Conservation (phyloP, 768 basidiomycete genomes). For the Strobilomyces dryophilus region DNA sequence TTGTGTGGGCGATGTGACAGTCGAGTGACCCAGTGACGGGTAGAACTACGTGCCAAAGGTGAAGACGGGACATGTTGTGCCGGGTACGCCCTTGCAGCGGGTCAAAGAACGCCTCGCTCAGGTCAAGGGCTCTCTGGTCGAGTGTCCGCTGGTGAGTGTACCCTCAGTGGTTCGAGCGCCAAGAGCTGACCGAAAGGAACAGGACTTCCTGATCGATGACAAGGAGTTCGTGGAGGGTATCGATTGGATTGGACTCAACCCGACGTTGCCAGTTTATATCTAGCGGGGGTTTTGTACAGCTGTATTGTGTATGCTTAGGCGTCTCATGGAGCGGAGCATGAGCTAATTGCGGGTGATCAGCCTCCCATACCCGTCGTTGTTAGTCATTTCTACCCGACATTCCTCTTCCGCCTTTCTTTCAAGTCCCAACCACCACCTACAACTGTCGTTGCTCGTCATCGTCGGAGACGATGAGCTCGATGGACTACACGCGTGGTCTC, state of each 20-base stretch:
- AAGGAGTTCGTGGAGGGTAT: conserved; percentile 64
- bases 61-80: conserved; percentile 77
- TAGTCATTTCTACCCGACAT: not conserved
- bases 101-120: conserved; percentile 72
- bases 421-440: conserved; percentile 8
- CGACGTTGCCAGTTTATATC: conserved; percentile 76
- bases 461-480: conserved; percentile 34
- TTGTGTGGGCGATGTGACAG: conserved; percentile 18
- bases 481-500: conserved; percentile 18
- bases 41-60: conserved; percentile 74
- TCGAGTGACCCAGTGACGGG: conserved; percentile 6
- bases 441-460: conserved; percentile 8
- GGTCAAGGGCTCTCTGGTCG: conserved; percentile 71
- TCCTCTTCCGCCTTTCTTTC: not conserved
- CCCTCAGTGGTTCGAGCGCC: not conserved
- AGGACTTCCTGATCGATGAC: conserved; percentile 87
- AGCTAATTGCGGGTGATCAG: conserved; percentile 3
- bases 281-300: conserved; percentile 23
- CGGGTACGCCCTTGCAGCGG: conserved; percentile 58
- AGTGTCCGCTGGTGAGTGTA: conserved; percentile 61
- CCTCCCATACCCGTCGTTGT: conserved; percentile 2
- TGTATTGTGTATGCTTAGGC: not conserved
- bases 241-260: conserved; percentile 73
- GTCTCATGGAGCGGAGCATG: conserved; percentile 18
- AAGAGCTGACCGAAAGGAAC: conserved; percentile 8